Percentiles rank a stretch among this genome's conserved stretches.
These are phyloP conservation scores for Fusarium burgessii DNA, from an alignment of 2,329 filamentous ascomycete species.

Conservation along the genomic window DNA sequence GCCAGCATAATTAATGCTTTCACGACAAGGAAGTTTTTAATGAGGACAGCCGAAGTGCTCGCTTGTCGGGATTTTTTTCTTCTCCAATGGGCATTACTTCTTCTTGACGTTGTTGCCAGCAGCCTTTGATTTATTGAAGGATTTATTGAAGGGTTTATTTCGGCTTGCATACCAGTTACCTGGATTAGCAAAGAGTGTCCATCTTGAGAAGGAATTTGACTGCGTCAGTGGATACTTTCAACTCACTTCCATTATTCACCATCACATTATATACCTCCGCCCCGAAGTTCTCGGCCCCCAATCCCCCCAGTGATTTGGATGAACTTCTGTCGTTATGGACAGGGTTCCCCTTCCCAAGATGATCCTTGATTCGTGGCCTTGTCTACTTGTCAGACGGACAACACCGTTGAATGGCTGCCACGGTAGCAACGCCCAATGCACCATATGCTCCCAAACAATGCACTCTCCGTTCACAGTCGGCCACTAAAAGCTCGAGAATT, in stretches of 20 bases:
- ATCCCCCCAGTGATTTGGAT: slow-evolving; percentile 26
- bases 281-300: slow-evolving; percentile 39
- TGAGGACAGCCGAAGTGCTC: not conserved
- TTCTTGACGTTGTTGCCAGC: not conserved
- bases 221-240: not conserved
- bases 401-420: slow-evolving; percentile 39
- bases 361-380: slow-evolving; percentile 43
- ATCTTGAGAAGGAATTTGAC: not conserved
- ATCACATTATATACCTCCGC: slow-evolving; percentile 8
- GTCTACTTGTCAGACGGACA: slow-evolving; percentile 27
- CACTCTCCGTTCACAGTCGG: slow-evolving; percentile 22
- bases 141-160: not conserved
- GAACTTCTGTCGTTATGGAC: slow-evolving; percentile 24
- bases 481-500: slow-evolving; percentile 34
- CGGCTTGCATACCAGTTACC: slow-evolving; percentile 1
- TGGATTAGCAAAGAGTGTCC: slow-evolving; percentile 1
- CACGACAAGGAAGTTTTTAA: not conserved
- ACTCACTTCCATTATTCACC: slow-evolving; percentile 1
- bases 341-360: slow-evolving; percentile 14
- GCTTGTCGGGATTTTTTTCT: not conserved
- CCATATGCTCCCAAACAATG: slow-evolving; percentile 34
- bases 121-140: not conserved
- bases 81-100: not conserved
- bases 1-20: not conserved
- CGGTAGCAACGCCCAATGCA: slow-evolving; percentile 42